phyloP scores from a whole-genome alignment of 1,139 yeast species.

The Yamadazyma diddensiae region DNA sequence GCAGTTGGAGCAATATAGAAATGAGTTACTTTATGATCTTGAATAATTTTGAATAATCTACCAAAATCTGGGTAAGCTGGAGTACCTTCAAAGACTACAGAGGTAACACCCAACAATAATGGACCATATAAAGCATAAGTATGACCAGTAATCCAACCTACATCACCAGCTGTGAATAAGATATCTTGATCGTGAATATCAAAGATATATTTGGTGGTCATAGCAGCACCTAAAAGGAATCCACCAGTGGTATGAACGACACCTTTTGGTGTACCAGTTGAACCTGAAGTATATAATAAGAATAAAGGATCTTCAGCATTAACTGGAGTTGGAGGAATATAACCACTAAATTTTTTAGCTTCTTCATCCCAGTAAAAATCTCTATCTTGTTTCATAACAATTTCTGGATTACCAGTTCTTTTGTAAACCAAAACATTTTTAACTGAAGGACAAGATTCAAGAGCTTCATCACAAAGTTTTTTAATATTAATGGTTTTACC shows the following conservation, averaged over 20 bases:
- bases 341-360: constrained; percentile 74
- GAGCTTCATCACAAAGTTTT: constrained; percentile 92
- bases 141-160: constrained; percentile 99
- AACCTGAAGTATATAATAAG: constrained; percentile 92
- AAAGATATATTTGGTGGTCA: constrained; percentile 90
- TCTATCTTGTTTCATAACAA: constrained; percentile 75
- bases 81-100: constrained; percentile 94
- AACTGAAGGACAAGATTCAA: constrained; percentile 72
- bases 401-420: constrained; percentile 72
- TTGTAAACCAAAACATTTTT: constrained; percentile 80
- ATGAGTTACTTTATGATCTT: constrained; percentile 90
- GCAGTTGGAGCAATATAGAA: constrained; percentile 99
- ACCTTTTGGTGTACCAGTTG: constrained; percentile 98
- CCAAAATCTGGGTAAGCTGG: constrained; percentile 98
- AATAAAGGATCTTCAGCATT: constrained; percentile 91
- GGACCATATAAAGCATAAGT: constrained; percentile 96
- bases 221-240: constrained; percentile 88
- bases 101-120: constrained; percentile 80
- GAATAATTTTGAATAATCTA: constrained; percentile 95
- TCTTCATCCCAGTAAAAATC: constrained; percentile 96
- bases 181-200: constrained; percentile 88
- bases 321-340: constrained; percentile 84
- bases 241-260: constrained; percentile 96
- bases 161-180: constrained; percentile 96
- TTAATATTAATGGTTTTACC: constrained; percentile 89